A percentile compares a stretch with the other conserved stretches of the same genome.
These are phyloP conservation scores for Coleophoma eucalyptorum DNA, from an alignment of 2,329 filamentous ascomycete genomes.

Conservation along the genomic window DNA sequence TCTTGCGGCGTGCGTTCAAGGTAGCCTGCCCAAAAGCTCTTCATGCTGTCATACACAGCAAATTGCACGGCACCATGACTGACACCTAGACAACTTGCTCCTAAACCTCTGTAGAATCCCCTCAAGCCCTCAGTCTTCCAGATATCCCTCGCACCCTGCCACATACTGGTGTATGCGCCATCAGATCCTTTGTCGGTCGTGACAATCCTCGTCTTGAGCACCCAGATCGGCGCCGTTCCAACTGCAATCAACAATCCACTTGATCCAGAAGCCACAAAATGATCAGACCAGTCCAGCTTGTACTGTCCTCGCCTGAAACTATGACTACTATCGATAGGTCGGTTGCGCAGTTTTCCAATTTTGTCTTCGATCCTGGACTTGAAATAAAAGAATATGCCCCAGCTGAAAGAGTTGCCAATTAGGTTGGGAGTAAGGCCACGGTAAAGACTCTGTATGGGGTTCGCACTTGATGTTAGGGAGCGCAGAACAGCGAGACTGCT, in stretches of 20 bases:
- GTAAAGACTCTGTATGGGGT: conserved; percentile 70
- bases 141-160: conserved; percentile 65
- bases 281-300: conserved; percentile 48
- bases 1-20: conserved; percentile 36
- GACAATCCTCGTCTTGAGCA: conserved; percentile 96
- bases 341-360: conserved; percentile 21
- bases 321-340: background rate
- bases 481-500: conserved; percentile 51
- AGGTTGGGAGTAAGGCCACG: conserved; percentile 88
- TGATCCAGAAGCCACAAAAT: conserved; percentile 72
- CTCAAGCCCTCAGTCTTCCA: conserved; percentile 65
- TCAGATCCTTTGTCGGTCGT: conserved; percentile 70
- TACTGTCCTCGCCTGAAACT: conserved; percentile 3
- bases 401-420: conserved; percentile 83
- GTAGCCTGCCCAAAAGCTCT: conserved; percentile 46
- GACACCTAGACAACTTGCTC: conserved; percentile 80
- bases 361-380: conserved; percentile 50
- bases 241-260: conserved; percentile 72
- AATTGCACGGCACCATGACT: conserved; percentile 94
- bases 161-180: conserved; percentile 80
- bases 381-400: conserved; percentile 89
- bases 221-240: conserved; percentile 95
- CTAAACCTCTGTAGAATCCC: conserved; percentile 85
- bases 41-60: conserved; percentile 79
- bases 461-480: conserved; percentile 36